Conservation (phyloP, 148 eudicot species). For the Chenopodium suecicum region DNA sequence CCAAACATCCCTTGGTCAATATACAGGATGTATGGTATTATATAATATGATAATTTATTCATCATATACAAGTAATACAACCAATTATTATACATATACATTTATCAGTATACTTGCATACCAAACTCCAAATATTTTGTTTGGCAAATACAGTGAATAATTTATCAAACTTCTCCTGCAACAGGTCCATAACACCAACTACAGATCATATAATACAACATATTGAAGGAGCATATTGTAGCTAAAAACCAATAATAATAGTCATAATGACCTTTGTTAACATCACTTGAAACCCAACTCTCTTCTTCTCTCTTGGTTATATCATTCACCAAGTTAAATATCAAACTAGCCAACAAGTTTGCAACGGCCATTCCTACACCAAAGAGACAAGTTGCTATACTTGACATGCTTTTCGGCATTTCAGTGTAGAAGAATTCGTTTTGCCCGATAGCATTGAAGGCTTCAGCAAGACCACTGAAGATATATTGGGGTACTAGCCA, state of each 20-base stretch:
- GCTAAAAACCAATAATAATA: conserved; percentile 26
- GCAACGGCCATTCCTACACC: conserved; percentile 10
- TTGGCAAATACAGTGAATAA: background rate
- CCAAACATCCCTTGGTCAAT: no score
- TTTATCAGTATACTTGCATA: no score
- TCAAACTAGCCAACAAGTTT: conserved; percentile 15
- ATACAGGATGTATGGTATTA: no score
- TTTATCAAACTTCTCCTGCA: background rate
- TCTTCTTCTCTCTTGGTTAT: conserved; percentile 8
- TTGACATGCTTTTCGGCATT: conserved; percentile 22
- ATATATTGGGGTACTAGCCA: conserved; percentile 12
- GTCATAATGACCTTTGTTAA: conserved; percentile 23
- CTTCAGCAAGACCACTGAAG: conserved; percentile 18
- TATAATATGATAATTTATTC: no score
- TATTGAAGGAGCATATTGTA: conserved; percentile 4
- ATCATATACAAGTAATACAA: no score
- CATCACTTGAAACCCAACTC: conserved; percentile 22
- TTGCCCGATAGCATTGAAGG: conserved; percentile 9
- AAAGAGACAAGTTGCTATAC: conserved; percentile 18
- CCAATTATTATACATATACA: no score
- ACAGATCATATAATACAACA: conserved; percentile 17
- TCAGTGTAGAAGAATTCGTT: conserved; percentile 25
- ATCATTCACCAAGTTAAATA: conserved; percentile 1
- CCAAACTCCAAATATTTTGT: no score
- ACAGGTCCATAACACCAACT: conserved; percentile 13